Evolutionary conservation across 2,329 filamentous ascomycete genomes (phyloP).

Genomic region (Dactylonectria macrodidyma): DNA sequence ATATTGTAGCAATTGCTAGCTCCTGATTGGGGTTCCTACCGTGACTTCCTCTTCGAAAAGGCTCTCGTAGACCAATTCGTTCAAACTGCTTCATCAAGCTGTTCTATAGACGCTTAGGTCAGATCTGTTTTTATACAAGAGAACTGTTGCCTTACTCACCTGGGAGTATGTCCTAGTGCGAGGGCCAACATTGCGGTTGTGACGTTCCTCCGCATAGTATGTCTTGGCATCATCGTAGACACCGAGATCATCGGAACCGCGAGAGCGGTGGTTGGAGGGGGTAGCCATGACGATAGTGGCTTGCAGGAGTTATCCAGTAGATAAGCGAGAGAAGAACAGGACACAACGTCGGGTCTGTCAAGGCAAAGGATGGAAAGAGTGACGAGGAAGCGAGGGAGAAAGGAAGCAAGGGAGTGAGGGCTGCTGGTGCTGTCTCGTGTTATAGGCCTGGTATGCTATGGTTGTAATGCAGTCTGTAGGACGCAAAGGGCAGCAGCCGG

Average conservation of each 20-base stretch:
- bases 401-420: neutral
- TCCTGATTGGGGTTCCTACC: constrained; percentile 55
- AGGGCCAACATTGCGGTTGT: constrained; percentile 63
- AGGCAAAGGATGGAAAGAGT: constrained; percentile 13
- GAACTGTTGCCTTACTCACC: constrained; percentile 51
- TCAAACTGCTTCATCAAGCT: constrained; percentile 68
- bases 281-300: constrained; percentile 45
- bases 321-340: constrained; percentile 1
- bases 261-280: constrained; percentile 47
- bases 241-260: constrained; percentile 63
- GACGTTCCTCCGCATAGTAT: constrained; percentile 71
- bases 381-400: constrained; percentile 5
- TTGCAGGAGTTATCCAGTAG: constrained; percentile 19
- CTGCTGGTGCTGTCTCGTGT: constrained; percentile 23
- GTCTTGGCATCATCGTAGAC: constrained; percentile 72
- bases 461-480: constrained; percentile 27
- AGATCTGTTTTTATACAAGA: constrained; percentile 39
- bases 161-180: constrained; percentile 72
- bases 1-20: neutral
- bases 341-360: constrained; percentile 26
- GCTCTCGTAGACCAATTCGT: constrained; percentile 65
- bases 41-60: constrained; percentile 72
- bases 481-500: constrained; percentile 26
- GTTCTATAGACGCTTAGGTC: constrained; percentile 59
- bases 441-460: constrained; percentile 22